Evolutionary conservation across 345 rosid genomes (phyloP).

Genomic region (Acer yangbiense): DNA sequence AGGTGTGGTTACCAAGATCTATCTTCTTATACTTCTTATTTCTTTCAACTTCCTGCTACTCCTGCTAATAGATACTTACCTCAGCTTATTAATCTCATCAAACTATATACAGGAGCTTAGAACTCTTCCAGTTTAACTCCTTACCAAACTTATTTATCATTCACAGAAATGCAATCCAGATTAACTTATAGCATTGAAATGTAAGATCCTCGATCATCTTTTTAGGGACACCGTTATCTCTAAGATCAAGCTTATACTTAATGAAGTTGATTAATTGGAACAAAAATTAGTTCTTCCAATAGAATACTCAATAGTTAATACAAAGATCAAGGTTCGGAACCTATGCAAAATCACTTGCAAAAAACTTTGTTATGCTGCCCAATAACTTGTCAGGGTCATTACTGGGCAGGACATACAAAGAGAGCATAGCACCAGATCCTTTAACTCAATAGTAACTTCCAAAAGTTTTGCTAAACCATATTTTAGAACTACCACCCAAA

Average conservation of each 20-base stretch:
- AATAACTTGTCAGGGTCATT: background rate
- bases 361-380: background rate
- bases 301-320: background rate
- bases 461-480: background rate
- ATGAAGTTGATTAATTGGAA: background rate
- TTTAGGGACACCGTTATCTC: background rate
- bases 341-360: background rate
- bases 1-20: no score
- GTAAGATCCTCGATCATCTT: background rate
- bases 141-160: background rate
- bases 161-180: background rate
- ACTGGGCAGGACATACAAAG: background rate
- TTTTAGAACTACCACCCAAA: background rate
- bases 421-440: background rate
- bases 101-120: background rate
- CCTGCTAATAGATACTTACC: background rate
- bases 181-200: no score
- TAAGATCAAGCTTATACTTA: background rate
- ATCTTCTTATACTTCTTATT: background rate
- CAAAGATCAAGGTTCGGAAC: background rate
- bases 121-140: background rate
- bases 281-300: background rate
- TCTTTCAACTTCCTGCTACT: background rate
- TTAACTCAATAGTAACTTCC: background rate
- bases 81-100: background rate